These are phyloP conservation scores for Nakazawaea ishiwadae DNA, from an alignment of 805 yeast species.

Conservation along the genomic window DNA sequence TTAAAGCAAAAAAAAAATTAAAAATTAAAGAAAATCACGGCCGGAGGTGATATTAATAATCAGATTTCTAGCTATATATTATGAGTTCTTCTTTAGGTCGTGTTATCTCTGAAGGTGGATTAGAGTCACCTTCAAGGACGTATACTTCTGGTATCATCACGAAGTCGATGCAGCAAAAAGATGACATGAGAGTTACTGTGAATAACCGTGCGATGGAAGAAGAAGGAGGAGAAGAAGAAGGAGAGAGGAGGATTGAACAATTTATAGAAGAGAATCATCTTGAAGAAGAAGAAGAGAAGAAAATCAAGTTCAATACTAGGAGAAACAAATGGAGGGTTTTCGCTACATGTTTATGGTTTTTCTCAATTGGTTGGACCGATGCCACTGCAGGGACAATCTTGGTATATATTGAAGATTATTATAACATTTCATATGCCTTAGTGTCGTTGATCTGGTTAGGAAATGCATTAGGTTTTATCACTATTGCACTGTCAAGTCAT, in stretches of 20 bases:
- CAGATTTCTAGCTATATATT: no score
- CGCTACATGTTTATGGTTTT: constrained; percentile 35
- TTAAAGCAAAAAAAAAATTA: no score
- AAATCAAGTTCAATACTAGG: constrained; percentile 39
- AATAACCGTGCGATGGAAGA: no score
- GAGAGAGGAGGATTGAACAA: background rate
- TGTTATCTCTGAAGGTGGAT: no score
- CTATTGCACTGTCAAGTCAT: constrained; percentile 44
- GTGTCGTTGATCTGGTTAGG: constrained; percentile 57
- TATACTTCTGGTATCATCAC: no score
- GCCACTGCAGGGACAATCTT: constrained; percentile 57
- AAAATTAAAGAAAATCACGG: no score
- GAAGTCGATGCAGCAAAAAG: no score
- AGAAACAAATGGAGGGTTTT: constrained; percentile 36
- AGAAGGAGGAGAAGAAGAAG: background rate
- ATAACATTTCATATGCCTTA: constrained; percentile 41
- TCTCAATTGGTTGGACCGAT: constrained; percentile 43
- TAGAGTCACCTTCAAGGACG: no score
- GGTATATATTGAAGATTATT: constrained; percentile 47
- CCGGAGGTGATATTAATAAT: no score
- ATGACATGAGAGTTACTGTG: no score
- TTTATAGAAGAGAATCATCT: background rate
- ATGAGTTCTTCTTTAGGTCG: no score
- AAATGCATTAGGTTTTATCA: constrained; percentile 48
- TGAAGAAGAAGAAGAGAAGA: background rate